A percentile compares a stretch with the other conserved stretches of the same genome.
Conservation (phyloP, 2,329 filamentous ascomycete species). For the Colletotrichum eleusines region DNA sequence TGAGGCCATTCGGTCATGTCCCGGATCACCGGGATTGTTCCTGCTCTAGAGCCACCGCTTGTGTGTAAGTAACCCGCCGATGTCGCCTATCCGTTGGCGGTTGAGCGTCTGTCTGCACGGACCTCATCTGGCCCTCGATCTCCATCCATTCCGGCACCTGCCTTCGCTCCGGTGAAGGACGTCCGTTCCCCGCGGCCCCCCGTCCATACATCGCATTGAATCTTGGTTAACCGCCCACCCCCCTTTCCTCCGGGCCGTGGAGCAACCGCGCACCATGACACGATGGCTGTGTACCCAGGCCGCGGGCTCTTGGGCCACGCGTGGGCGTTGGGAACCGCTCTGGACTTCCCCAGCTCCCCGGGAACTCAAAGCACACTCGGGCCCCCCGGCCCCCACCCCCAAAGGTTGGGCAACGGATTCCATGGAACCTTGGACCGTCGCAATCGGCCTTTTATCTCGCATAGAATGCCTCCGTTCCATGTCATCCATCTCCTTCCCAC, state of each 20-base stretch:
- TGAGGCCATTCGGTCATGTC: neutral
- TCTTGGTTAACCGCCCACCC: too few species aligned
- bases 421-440: neutral
- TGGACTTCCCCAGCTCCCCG: conserved; percentile 12
- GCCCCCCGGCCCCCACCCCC: neutral
- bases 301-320: neutral
- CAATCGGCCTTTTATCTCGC: neutral
- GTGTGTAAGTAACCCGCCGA: conserved; percentile 17
- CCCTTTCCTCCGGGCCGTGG: neutral
- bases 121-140: conserved; percentile 7
- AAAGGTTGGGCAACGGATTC: neutral
- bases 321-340: neutral
- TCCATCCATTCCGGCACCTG: neutral
- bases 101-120: conserved; percentile 20
- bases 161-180: conserved; percentile 12
- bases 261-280: neutral
- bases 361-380: neutral
- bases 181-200: conserved; percentile 6
- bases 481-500: neutral
- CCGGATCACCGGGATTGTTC: conserved; percentile 2
- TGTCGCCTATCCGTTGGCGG: neutral
- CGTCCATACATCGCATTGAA: neutral
- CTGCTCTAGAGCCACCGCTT: conserved; percentile 3
- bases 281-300: neutral
- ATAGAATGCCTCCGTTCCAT: neutral